phyloP scores from a whole-genome alignment of 768 basidiomycete species.

The Leccinum longicurvipes region DNA sequence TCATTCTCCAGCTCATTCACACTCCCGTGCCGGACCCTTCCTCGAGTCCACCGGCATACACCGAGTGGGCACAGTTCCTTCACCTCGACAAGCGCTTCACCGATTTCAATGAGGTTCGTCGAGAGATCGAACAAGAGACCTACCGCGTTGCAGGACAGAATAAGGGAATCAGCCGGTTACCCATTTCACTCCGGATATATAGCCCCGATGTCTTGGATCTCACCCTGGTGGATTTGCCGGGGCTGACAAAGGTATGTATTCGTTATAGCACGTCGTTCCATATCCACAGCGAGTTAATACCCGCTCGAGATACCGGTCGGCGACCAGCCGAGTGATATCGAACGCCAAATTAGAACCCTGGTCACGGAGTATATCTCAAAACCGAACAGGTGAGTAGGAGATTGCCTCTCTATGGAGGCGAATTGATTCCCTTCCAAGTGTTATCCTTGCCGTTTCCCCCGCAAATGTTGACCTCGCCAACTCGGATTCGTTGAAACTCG shows the following conservation, averaged over 20 bases:
- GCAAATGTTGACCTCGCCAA: slow-evolving; percentile 99
- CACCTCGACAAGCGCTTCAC: slow-evolving; percentile 95
- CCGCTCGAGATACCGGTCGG: slow-evolving; percentile 80
- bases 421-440: slow-evolving; percentile 44
- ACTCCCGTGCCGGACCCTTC: slow-evolving; percentile 60
- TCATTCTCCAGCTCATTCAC: slow-evolving; percentile 94
- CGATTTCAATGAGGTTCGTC: slow-evolving; percentile 92
- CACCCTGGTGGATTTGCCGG: slow-evolving; percentile 94
- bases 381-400: slow-evolving; percentile 75
- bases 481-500: slow-evolving; percentile 95
- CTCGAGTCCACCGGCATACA: slow-evolving; percentile 44
- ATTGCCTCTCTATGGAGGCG: neutral
- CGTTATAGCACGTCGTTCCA: neutral
- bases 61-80: slow-evolving; percentile 96
- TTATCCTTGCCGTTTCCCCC: slow-evolving; percentile 94
- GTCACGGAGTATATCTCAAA: slow-evolving; percentile 97
- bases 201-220: slow-evolving; percentile 94
- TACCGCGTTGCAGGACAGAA: slow-evolving; percentile 97
- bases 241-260: slow-evolving; percentile 84
- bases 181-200: slow-evolving; percentile 93
- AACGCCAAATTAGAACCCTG: slow-evolving; percentile 90
- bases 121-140: slow-evolving; percentile 98
- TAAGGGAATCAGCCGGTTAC: slow-evolving; percentile 95
- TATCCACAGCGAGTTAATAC: neutral
- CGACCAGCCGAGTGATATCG: slow-evolving; percentile 97